Evolutionary conservation across 352 stramenopile species (phyloP).

Genomic region (Phytophthora uliginosa): DNA sequence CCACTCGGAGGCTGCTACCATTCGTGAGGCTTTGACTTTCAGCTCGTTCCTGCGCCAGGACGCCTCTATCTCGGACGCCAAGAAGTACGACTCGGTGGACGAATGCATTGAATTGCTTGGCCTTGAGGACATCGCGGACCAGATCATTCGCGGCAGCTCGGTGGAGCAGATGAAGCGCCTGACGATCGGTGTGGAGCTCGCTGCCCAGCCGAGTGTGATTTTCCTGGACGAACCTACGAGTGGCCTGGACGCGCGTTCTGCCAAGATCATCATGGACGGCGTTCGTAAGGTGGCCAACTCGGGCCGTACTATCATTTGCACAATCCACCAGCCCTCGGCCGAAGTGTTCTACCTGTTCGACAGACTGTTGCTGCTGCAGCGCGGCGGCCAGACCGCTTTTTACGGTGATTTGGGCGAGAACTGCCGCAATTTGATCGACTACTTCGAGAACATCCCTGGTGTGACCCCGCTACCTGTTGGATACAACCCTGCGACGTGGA

Average conservation of each 20-base stretch:
- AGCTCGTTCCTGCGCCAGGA: slow-evolving; percentile 74
- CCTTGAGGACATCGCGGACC: slow-evolving; percentile 36
- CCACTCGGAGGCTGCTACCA: slow-evolving; percentile 69
- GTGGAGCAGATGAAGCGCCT: slow-evolving; percentile 32
- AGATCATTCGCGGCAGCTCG: slow-evolving; percentile 38
- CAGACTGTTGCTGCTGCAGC: slow-evolving; percentile 72
- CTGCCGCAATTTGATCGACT: slow-evolving; percentile 31
- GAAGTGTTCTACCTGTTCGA: slow-evolving; percentile 89
- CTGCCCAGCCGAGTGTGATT: slow-evolving; percentile 30
- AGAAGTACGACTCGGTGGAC: slow-evolving; percentile 35
- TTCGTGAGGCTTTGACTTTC: slow-evolving; percentile 85
- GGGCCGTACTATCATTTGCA: slow-evolving; percentile 65
- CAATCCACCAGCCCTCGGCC: slow-evolving; percentile 89
- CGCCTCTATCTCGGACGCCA: slow-evolving; percentile 24
- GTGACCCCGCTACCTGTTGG: slow-evolving; percentile 28
- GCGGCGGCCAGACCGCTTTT: slow-evolving; percentile 25
- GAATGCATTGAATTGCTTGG: slow-evolving; percentile 34
- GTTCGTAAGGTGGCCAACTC: slow-evolving; percentile 26
- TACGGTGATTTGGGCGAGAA: slow-evolving; percentile 40
- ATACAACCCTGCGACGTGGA: slow-evolving; percentile 81
- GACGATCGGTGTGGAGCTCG: slow-evolving; percentile 82
- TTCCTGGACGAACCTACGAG: slow-evolving; percentile 25
- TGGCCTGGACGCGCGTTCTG: slow-evolving; percentile 15
- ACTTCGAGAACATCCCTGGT: slow-evolving; percentile 47
- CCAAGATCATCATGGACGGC: slow-evolving; percentile 25